Conservation (phyloP, 495 filamentous ascomycete species). For the Eremomyces bilateralis region DNA sequence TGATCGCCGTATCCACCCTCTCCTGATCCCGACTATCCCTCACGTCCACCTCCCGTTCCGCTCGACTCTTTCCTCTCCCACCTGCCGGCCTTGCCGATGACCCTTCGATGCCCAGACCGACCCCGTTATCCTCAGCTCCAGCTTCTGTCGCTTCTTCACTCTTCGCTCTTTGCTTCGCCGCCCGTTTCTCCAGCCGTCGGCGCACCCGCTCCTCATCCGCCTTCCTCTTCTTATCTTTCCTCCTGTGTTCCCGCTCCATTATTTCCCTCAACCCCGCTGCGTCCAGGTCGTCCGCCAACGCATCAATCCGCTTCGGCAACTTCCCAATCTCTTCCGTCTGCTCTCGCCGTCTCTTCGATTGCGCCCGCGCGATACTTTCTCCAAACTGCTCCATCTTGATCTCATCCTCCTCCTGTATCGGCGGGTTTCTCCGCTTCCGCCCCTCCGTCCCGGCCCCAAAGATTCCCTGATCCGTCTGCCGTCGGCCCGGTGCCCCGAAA, state of each 20-base stretch:
- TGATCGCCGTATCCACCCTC: too few relatives aligned
- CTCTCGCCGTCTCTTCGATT: not conserved
- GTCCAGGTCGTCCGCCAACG: constrained; percentile 60
- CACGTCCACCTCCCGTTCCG: too few relatives aligned
- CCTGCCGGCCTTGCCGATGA: constrained; percentile 13
- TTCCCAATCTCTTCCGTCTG: constrained; percentile 34
- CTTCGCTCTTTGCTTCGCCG: constrained; percentile 43
- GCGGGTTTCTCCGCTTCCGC: not conserved
- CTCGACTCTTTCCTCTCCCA: constrained; percentile 24
- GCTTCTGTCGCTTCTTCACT: constrained; percentile 16
- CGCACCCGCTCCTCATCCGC: constrained; percentile 50
- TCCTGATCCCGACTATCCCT: too few relatives aligned
- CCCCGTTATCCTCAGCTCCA: constrained; percentile 17
- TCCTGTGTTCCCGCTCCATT: constrained; percentile 63
- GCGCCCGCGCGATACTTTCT: too few relatives aligned
- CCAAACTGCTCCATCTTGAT: too few relatives aligned
- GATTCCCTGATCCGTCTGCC: not conserved
- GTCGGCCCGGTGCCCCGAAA: constrained; percentile 2
- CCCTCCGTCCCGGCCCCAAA: too few relatives aligned
- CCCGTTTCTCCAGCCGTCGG: constrained; percentile 41
- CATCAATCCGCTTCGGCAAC: constrained; percentile 52
- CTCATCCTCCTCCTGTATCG: too few relatives aligned
- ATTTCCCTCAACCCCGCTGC: constrained; percentile 60
- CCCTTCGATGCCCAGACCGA: constrained; percentile 15
- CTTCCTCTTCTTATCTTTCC: constrained; percentile 49